Base-by-base conservation (phyloP, 108 stramenopile genomes). In the Cylindrotheca fusiformis region DNA sequence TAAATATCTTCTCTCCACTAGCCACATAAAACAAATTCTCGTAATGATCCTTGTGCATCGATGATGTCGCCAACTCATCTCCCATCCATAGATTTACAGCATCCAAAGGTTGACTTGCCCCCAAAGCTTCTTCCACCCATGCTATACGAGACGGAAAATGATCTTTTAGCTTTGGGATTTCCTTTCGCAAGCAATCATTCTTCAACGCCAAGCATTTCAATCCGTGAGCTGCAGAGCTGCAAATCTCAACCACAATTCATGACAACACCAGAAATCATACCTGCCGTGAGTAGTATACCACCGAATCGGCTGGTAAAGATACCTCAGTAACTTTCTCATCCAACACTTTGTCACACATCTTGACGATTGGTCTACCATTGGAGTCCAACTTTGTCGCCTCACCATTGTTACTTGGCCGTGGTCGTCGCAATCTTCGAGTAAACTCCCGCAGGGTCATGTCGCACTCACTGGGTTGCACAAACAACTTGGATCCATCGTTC, bases 41-140 rank as follows among this genome's bases (percentile, higher is more conserved):
- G 50, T 95, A 98, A 60, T 86, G 93, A 71, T 98, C 97, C 67
- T 95, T 95, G 78, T 98, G 97, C 79, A 91, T 78, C n/a, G 88
- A 78, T 2, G 97, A 97, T 21, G 90, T 74, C 0, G 95, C 80
- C 21, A 75, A 63, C 51, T 93, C 90, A 65, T 96, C 88, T 1
- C 97, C 97, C 41, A 98, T 88, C 97, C 97, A 98, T 28, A 98
- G 53, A 71, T 98, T 98, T 4, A 96, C 68, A 3, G 97, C 97
- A 55, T 98, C 96, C 19, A 58, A 36, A 1, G 93, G 94, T 55
- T 81, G 75, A 0, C 78, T 80, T 0, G 79, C 74, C 2, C 73
- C 85, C 54, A 87, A 85, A 27, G 85, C 85, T 59, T 83, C 61
- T 64, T 88, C 75, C 2, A 53, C 68, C 56, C 56, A 76, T 22